Evolutionary conservation across 139 green algal genomes (phyloP).

Genomic region (Pleodorina starrii): DNA sequence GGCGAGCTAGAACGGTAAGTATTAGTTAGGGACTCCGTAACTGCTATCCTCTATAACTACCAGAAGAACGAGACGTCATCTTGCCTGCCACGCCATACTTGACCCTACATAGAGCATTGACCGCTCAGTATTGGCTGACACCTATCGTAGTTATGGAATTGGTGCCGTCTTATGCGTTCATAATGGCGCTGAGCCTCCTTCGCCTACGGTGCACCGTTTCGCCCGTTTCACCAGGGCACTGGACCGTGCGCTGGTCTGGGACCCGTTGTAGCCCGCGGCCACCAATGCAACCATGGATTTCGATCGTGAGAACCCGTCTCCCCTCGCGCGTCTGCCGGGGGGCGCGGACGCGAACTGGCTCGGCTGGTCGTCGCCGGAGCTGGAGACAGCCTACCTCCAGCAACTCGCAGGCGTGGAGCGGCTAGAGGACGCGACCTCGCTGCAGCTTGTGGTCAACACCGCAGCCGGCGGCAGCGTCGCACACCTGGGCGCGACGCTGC

Average conservation of each 20-base stretch:
- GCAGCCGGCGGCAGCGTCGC: slow-evolving; percentile 36
- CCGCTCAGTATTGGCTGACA: not conserved
- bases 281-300: slow-evolving; percentile 36
- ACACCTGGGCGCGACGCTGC: slow-evolving; percentile 60
- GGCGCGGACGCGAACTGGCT: not conserved
- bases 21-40: too few species aligned
- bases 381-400: slow-evolving; percentile 52
- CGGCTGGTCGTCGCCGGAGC: not conserved
- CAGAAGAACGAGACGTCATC: too few species aligned
- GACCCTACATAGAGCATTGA: slow-evolving; percentile 15
- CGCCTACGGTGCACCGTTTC: not conserved
- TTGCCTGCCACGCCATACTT: slow-evolving; percentile 11
- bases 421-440: slow-evolving; percentile 40
- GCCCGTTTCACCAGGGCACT: not conserved
- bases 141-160: too few species aligned
- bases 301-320: slow-evolving; percentile 42
- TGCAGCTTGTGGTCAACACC: slow-evolving; percentile 59
- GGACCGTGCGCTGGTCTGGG: slow-evolving; percentile 1
- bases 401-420: slow-evolving; percentile 54
- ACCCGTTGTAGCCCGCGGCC: slow-evolving; percentile 1
- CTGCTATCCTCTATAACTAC: too few species aligned
- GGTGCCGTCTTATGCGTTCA: too few species aligned
- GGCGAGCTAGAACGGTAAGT: slow-evolving; percentile 10
- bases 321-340: not conserved
- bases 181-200: not conserved